Evolutionary conservation across 352 stramenopile genomes (phyloP).

Genomic region (Peronospora farinosa): DNA sequence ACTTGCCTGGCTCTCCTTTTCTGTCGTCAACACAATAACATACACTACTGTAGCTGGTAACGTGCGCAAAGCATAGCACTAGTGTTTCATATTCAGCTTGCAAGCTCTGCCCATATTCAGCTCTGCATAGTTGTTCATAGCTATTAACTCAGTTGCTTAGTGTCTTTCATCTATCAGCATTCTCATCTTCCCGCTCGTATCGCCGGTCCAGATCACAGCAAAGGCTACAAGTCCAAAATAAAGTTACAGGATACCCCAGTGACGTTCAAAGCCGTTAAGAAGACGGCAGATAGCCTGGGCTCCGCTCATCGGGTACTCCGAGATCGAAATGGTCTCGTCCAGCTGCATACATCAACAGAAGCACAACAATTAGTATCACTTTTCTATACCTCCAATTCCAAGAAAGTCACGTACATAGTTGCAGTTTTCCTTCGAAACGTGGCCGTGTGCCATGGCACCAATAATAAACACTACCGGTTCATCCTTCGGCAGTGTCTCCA

Average conservation of each 20-base stretch:
- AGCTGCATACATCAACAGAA: conserved; percentile 47
- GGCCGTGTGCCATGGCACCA: conserved; percentile 94
- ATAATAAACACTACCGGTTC: conserved; percentile 97
- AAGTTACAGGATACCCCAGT: conserved; percentile 97
- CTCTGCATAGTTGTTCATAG: conserved; percentile 3
- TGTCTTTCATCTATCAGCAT: conserved; percentile 6
- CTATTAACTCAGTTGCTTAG: neutral
- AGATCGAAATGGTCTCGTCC: conserved; percentile 96
- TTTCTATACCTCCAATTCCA: neutral
- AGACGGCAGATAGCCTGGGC: conserved; percentile 95
- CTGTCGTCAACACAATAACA: conserved; percentile 10
- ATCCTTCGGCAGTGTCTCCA: conserved; percentile 86
- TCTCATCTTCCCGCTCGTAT: conserved; percentile 4
- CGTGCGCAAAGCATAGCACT: neutral
- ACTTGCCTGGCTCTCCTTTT: conserved; percentile 36
- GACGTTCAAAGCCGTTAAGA: conserved; percentile 95
- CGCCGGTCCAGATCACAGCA: conserved; percentile 2
- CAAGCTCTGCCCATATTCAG: conserved; percentile 10
- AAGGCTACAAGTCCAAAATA: conserved; percentile 10
- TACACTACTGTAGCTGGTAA: neutral
- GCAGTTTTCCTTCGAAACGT: conserved; percentile 96
- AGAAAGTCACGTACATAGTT: conserved; percentile 81
- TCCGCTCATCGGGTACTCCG: conserved; percentile 96
- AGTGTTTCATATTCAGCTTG: conserved; percentile 2
- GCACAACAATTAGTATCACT: conserved; percentile 4